Evolutionary conservation across 1,139 yeast genomes (phyloP).

Genomic region (Sugiyamaella pinicola): DNA sequence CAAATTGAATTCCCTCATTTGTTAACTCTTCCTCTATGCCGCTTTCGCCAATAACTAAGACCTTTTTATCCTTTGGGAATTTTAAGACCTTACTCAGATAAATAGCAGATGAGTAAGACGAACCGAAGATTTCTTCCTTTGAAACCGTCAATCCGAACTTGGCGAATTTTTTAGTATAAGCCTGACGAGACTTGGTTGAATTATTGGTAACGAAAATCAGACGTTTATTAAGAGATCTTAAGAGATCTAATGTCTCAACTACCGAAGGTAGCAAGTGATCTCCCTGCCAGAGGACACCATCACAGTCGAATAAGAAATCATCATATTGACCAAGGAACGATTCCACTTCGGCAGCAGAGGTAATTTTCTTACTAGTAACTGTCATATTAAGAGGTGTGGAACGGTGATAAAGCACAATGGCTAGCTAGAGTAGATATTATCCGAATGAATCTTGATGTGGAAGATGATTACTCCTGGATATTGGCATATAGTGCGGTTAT

Average conservation of each 20-base stretch:
- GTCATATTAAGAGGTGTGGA: constrained; percentile 11
- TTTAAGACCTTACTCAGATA: constrained; percentile 76
- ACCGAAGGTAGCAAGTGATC: constrained; percentile 71
- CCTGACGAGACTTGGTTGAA: constrained; percentile 82
- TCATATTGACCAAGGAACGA: constrained; percentile 66
- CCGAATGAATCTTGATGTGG: too few relatives aligned
- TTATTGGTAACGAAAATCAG: constrained; percentile 91
- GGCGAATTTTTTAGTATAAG: constrained; percentile 73
- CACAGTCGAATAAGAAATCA: constrained; percentile 89
- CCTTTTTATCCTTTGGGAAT: constrained; percentile 70
- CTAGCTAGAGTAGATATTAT: too few relatives aligned
- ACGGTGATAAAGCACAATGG: not conserved
- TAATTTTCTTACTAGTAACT: constrained; percentile 44
- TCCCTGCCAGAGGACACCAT: constrained; percentile 90
- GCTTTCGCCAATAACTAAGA: constrained; percentile 82
- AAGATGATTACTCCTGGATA: too few relatives aligned
- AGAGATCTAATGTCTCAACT: constrained; percentile 60
- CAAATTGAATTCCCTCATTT: constrained; percentile 64
- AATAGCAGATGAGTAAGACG: constrained; percentile 88
- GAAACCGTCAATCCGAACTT: constrained; percentile 69
- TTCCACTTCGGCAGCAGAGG: constrained; percentile 51
- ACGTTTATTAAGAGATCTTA: constrained; percentile 59
- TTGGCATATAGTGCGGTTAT: too few relatives aligned
- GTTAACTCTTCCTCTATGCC: constrained; percentile 78
- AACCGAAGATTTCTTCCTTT: constrained; percentile 82